Base-by-base conservation (phyloP, 441 rosid species). In the Dalechampia spathulata region DNA sequence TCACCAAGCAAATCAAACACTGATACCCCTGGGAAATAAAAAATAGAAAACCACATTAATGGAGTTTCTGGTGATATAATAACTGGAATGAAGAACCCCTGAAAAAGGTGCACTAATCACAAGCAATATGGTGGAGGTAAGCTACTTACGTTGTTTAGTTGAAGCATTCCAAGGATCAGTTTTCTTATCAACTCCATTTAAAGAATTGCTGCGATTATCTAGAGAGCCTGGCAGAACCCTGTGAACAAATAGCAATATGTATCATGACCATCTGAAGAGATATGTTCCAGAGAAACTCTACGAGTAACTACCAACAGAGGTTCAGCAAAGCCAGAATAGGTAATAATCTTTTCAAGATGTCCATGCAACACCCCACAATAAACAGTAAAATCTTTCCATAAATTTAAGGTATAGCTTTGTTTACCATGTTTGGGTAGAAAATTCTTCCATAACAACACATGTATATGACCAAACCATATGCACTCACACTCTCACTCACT, bases 1-100 rank as follows among this genome's bases (percentile, higher is more conserved):
- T 81, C 87, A 64, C 66, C 79, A 61, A 90, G 78, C 82, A 90
- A 71, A 69, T 83, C 91, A 66, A 85, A 80, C 63, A 90, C 70
- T 26, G 85, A 82, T 56, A 71, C 58, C 66, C 76, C 96, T 87
- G 80, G 46, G 64, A 62, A 61, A 55, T 40, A 51, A 45, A 40
- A 52, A 53, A 37, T 7, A 1, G 2, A 13, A 21, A 21, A 61
- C 15, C 16, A 44, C 0, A 9, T 19, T 38, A 26, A 20, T 23
- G 48, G n/a, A 23, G n/a, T 50, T 15, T 20, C 28, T n/a, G 4
- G 34, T 30, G 8, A 30, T 30, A 3, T 30, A 30, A 30, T 30
- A 8, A 30, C 8, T 8, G 34, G 8, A 2, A 7, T 36, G 17
- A 14, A 49, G 38, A 49, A 38, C 16, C 25, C 6, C 10, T 26